phyloP scores from a whole-genome alignment of 805 yeast species.

The Geotrichum ghanense region DNA sequence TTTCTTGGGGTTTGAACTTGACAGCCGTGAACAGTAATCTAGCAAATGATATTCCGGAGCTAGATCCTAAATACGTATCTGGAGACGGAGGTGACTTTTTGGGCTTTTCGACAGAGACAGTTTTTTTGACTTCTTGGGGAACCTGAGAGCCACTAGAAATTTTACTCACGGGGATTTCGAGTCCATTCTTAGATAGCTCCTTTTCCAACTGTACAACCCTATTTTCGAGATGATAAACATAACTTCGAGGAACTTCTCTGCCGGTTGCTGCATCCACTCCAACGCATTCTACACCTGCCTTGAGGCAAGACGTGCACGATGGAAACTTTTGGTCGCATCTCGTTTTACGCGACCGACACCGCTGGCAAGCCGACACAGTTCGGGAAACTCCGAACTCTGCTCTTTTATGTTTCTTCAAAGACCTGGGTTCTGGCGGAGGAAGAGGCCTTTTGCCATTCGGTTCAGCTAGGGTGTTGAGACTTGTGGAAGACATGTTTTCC shows the following conservation, averaged over 20 bases:
- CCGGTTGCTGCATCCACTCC: conserved; percentile 86
- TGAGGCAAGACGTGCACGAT: conserved; percentile 47
- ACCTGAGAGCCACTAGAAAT: not conserved
- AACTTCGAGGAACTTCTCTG: conserved; percentile 64
- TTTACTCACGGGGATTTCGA: conserved; percentile 2
- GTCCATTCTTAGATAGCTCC: conserved; percentile 34
- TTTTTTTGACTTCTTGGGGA: not conserved
- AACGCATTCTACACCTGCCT: conserved; percentile 63
- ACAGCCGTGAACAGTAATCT: conserved; percentile 69
- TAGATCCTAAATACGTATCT: conserved; percentile 21
- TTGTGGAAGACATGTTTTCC: not conserved
- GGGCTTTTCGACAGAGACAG: not conserved
- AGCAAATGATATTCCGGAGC: conserved; percentile 58
- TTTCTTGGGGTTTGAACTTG: conserved; percentile 26
- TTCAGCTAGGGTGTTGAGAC: not conserved
- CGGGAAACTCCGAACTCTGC: conserved; percentile 26
- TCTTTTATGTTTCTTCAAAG: not conserved
- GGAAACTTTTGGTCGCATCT: conserved; percentile 63
- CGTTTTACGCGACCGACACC: conserved; percentile 62
- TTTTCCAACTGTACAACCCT: conserved; percentile 45
- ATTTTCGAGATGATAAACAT: conserved; percentile 61
- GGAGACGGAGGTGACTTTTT: conserved; percentile 6
- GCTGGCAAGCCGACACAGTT: conserved; percentile 71
- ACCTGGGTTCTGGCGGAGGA: not conserved
- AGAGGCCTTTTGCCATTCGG: not conserved